Evolutionary conservation across 169 alveolate genomes (phyloP), one percentile per base, ranked within the genome.

Genomic region (Eimeria tenella): DNA sequence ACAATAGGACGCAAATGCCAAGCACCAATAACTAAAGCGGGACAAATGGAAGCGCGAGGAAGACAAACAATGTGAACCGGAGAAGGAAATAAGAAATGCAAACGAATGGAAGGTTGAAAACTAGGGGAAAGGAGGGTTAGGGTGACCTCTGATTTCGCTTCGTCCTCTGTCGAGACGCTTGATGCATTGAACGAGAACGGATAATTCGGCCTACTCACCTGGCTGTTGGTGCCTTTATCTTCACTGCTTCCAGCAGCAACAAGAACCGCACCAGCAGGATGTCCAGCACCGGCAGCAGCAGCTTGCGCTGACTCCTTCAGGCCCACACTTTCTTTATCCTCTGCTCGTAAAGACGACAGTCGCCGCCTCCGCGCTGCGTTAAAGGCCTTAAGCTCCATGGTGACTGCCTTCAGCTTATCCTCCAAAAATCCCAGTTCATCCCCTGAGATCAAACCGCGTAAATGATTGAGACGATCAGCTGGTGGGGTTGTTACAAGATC

Each of bases 351-450:
- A 15, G 63, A 19, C 4, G 65, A 52, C 9, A 15, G 23, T 42
- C 86, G 55, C 42, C 86, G 86, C 63, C 63, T 75, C 25, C 86
- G 60, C 65, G 86, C 86, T 9, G 86, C 86, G 15, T 1, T 50
- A 19, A 75, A 50, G 8, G 86, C 86, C 86, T 53, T 75, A 6
- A 75, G 86, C 65, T 75, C 86, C 86, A 10, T 53, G 4, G 86
- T 15, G 42, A 75, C 86, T 7, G 86, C 86, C 49, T 52, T n/a
- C 86, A 75, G 63, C 25, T 75, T 75, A 65, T 75, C 86, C 49
- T 75, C 86, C 23, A 75, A 53, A 15, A 75, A 75, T 6, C 86
- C 86, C 25, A 75, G 7, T 62, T 75, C 86, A 7, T 75, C 86
- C 23, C 52, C 86, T 75, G 63, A 6, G 8, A 9, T 6, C 17